Percentiles rank a stretch among this genome's conserved stretches.
Conservation (phyloP, 1,139 yeast species). For the Saccharomyces hybrid region DNA sequence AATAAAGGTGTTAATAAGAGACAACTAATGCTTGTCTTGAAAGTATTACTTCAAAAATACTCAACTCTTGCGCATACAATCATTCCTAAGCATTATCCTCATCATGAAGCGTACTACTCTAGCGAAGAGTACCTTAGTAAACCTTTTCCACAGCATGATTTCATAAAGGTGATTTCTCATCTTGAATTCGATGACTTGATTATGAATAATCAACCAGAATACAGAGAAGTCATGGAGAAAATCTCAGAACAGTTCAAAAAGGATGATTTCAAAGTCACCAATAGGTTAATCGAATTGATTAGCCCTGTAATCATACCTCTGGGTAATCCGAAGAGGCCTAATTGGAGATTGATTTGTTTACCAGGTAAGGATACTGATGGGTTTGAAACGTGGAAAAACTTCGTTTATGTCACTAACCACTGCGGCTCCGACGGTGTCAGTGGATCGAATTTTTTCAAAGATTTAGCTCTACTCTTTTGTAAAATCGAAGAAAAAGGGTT, state of each 20-base stretch:
- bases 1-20: conserved; percentile 7
- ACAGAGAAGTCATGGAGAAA: conserved; percentile 7
- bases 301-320: conserved; percentile 14
- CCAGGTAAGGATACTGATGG: conserved; percentile 6
- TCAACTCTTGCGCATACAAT: conserved; percentile 20
- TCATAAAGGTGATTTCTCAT: conserved; percentile 14
- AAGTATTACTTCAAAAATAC: conserved; percentile 15
- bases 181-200: conserved; percentile 17
- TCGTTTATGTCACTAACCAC: conserved; percentile 23
- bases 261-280: conserved; percentile 12
- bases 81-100: conserved; percentile 15
- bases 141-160: conserved; percentile 21
- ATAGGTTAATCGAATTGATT: conserved; percentile 12
- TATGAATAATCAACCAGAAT: conserved; percentile 18
- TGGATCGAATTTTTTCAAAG: conserved; percentile 20
- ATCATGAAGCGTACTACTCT: conserved; percentile 14
- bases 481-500: background rate
- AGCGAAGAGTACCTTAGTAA: conserved; percentile 18
- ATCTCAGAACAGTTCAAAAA: conserved; percentile 11
- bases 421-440: conserved; percentile 22
- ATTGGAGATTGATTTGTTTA: conserved; percentile 22
- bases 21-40: conserved; percentile 13
- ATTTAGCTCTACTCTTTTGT: conserved; percentile 11
- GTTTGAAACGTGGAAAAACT: conserved; percentile 3
- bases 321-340: conserved; percentile 16